A percentile compares a stretch with the other conserved stretches of the same genome.
Conservation (phyloP, 495 filamentous ascomycete genomes). For the Staphylotrichum longicolle region DNA sequence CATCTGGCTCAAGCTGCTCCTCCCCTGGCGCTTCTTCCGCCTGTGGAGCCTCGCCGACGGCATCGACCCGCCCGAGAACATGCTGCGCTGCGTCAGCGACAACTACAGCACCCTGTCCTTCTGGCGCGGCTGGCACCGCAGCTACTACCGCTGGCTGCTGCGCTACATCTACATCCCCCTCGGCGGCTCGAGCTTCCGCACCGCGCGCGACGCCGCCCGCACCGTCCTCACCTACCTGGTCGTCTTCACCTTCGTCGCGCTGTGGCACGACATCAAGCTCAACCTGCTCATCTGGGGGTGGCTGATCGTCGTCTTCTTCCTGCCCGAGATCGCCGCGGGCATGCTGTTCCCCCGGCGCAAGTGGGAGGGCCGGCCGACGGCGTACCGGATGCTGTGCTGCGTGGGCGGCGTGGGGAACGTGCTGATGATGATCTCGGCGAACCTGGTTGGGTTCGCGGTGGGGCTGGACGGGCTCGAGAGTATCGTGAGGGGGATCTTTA, state of each 20-base stretch:
- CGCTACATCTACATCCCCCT: constrained; percentile 94
- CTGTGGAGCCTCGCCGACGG: constrained; percentile 88
- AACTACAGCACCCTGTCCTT: constrained; percentile 92
- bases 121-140: constrained; percentile 94
- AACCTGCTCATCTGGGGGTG: constrained; percentile 93
- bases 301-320: constrained; percentile 88
- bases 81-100: constrained; percentile 94
- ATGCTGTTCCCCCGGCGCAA: constrained; percentile 66
- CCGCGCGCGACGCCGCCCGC: constrained; percentile 36
- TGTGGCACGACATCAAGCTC: constrained; percentile 98
- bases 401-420: constrained; percentile 84
- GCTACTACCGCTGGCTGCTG: constrained; percentile 89
- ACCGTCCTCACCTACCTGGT: constrained; percentile 68
- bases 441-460: constrained; percentile 91
- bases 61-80: constrained; percentile 95
- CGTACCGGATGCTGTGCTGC: constrained; percentile 77
- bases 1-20: constrained; percentile 95
- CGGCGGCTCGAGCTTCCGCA: constrained; percentile 62
- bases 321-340: constrained; percentile 76
- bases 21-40: constrained; percentile 97
- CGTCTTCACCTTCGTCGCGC: constrained; percentile 96
- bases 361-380: constrained; percentile 64
- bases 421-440: constrained; percentile 94
- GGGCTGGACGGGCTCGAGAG: constrained; percentile 83
- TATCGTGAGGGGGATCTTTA: constrained; percentile 69